phyloP scores from a whole-genome alignment of 805 yeast species.

The Peterozyma xylosa region DNA sequence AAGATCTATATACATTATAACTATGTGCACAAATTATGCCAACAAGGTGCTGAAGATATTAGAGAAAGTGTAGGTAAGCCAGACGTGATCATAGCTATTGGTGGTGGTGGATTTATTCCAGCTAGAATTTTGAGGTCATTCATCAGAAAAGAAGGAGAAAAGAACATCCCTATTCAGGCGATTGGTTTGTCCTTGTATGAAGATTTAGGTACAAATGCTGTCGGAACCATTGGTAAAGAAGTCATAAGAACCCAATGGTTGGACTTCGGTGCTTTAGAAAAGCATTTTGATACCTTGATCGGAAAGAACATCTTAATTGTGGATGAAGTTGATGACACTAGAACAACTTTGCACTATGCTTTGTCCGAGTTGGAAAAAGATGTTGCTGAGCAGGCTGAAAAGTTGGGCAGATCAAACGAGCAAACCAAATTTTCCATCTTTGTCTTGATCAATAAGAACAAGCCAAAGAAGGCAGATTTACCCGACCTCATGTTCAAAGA shows the following conservation, averaged over 20 bases:
- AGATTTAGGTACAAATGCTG: conserved; percentile 35
- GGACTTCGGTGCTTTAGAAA: conserved; percentile 64
- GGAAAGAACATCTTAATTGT: conserved; percentile 79
- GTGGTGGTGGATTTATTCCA: conserved; percentile 72
- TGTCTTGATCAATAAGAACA: conserved; percentile 78
- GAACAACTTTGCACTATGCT: conserved; percentile 85
- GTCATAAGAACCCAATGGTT: conserved; percentile 88
- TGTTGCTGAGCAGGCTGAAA: conserved; percentile 50
- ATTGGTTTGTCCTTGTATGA: conserved; percentile 62
- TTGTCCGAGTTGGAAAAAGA: conserved; percentile 66
- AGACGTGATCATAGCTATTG: conserved; percentile 59
- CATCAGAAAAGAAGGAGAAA: conserved; percentile 48
- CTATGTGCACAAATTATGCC: conserved; percentile 77
- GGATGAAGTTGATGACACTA: conserved; percentile 88
- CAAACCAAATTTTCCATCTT: conserved; percentile 66
- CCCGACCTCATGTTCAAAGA: conserved; percentile 54
- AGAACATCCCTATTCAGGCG: conserved; percentile 65
- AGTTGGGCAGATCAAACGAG: conserved; percentile 51
- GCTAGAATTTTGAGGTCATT: conserved; percentile 62
- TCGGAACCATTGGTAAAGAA: conserved; percentile 62
- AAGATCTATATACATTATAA: conserved; percentile 68
- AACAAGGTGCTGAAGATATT: conserved; percentile 29
- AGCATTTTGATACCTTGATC: conserved; percentile 67
- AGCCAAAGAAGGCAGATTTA: conserved; percentile 71
- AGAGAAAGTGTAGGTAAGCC: conserved; percentile 28